Evolutionary conservation across 768 basidiomycete species (phyloP).

Genomic region (Cystobasidiopsis lactophilus): DNA sequence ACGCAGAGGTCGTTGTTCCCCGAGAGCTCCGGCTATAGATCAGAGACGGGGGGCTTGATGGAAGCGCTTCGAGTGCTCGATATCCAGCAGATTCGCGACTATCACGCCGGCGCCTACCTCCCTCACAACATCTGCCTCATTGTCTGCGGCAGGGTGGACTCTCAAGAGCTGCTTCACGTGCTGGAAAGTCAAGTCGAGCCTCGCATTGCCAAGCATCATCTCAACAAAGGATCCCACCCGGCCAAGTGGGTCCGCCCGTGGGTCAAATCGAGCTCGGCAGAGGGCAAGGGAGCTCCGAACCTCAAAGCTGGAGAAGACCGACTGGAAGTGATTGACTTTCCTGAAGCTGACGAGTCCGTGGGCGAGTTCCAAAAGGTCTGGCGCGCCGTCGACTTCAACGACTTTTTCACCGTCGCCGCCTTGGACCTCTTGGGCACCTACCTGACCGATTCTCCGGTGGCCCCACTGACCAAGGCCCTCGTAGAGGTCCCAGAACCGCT

Average conservation of each 20-base stretch:
- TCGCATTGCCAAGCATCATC: conserved; percentile 48
- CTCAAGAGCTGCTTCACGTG: conserved; percentile 50
- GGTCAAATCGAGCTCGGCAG: conserved; percentile 58
- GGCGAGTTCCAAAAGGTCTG: conserved; percentile 63
- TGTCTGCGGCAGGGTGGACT: conserved; percentile 67
- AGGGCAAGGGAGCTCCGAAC: conserved; percentile 27
- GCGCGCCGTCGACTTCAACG: conserved; percentile 50
- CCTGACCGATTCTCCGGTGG: conserved; percentile 41
- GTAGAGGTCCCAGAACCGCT: conserved; percentile 74
- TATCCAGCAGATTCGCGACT: conserved; percentile 73
- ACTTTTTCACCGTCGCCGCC: conserved; percentile 56
- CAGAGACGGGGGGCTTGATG: conserved; percentile 94
- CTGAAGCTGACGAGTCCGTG: conserved; percentile 80
- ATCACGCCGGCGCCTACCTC: conserved; percentile 72
- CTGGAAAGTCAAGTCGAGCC: conserved; percentile 69
- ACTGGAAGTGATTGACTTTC: conserved; percentile 62
- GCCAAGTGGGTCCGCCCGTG: conserved; percentile 82
- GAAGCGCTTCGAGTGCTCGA: conserved; percentile 62
- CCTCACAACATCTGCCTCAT: conserved; percentile 82
- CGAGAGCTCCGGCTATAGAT: conserved; percentile 63
- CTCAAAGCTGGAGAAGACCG: conserved; percentile 30
- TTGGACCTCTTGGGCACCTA: conserved; percentile 69
- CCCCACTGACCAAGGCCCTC: conserved; percentile 47
- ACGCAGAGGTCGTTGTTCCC: conserved; percentile 63
- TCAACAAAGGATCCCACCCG: conserved; percentile 44